A percentile compares a stretch with the other conserved stretches of the same genome.
These are phyloP conservation scores for Candida arabinofermentans DNA, from an alignment of 805 yeast genomes.

Conservation along the genomic window DNA sequence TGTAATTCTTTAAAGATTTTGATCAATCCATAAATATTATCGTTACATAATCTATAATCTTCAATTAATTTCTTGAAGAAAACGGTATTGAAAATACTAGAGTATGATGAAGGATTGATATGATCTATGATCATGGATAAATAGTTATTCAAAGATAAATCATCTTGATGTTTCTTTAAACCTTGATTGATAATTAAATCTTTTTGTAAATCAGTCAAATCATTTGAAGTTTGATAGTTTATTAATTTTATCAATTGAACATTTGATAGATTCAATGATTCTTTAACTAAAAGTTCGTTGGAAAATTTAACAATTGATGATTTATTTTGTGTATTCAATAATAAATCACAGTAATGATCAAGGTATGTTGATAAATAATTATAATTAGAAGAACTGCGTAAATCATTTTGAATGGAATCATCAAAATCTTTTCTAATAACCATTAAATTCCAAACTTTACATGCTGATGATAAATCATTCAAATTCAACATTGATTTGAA, in stretches of 20 bases:
- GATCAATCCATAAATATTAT: conserved; percentile 33
- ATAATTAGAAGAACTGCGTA: conserved; percentile 14
- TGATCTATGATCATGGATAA: conserved; percentile 29
- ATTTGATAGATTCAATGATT: conserved; percentile 23
- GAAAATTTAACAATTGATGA: conserved; percentile 24
- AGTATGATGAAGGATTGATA: conserved; percentile 12
- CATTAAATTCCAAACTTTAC: conserved; percentile 29
- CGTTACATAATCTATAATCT: conserved; percentile 30
- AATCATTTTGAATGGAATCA: conserved; percentile 6
- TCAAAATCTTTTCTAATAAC: conserved; percentile 32
- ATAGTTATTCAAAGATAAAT: conserved; percentile 25
- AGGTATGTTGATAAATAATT: conserved; percentile 17
- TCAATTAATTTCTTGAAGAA: conserved; percentile 30
- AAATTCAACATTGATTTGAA: conserved; percentile 21
- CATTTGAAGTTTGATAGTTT: conserved; percentile 19
- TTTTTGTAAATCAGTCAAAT: conserved; percentile 14
- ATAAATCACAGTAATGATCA: conserved; percentile 18
- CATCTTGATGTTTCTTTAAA: conserved; percentile 17
- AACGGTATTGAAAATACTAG: conserved; percentile 16
- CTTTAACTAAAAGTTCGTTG: conserved; percentile 29
- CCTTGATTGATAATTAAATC: conserved; percentile 31
- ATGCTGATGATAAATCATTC: conserved; percentile 21
- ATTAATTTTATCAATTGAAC: conserved; percentile 21
- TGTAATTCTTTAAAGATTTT: conserved; percentile 20
- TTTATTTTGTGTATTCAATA: conserved; percentile 21